Conservation (phyloP, 768 basidiomycete species). For the Auricularia heimuer region DNA sequence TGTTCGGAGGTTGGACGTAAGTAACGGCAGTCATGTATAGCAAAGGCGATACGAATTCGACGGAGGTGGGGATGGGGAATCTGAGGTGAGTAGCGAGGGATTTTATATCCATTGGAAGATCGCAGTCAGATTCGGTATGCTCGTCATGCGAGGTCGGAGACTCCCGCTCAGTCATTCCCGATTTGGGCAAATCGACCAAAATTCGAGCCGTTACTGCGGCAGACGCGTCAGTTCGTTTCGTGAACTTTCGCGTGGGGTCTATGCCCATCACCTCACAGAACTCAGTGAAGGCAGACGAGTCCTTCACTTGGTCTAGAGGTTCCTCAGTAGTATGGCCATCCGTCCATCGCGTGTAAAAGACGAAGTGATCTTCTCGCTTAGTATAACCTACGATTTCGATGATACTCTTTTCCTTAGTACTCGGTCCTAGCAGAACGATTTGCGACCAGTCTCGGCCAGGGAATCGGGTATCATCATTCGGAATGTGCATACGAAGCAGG, state of each 20-base stretch:
- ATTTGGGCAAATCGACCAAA: too few relatives aligned
- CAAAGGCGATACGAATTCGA: too few relatives aligned
- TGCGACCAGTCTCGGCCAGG: conserved; percentile 16
- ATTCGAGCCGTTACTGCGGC: too few relatives aligned
- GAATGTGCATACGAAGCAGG: conserved; percentile 17
- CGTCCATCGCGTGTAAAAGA: neutral
- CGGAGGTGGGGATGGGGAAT: too few relatives aligned
- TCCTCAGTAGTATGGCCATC: neutral
- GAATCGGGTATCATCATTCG: conserved; percentile 30
- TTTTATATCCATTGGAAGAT: too few relatives aligned
- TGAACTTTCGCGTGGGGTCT: neutral
- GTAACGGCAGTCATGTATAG: too few relatives aligned
- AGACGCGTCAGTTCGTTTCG: too few relatives aligned
- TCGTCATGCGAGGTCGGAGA: too few relatives aligned
- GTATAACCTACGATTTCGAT: neutral
- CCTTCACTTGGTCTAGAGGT: neutral
- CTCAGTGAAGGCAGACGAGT: neutral
- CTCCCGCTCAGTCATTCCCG: too few relatives aligned
- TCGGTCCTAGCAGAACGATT: neutral
- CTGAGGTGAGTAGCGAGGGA: too few relatives aligned
- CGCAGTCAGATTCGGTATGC: too few relatives aligned
- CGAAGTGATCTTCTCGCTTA: neutral
- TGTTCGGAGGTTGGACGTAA: too few relatives aligned
- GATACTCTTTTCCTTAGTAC: neutral
- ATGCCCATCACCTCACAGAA: neutral